Evolutionary conservation across 345 rosid genomes (phyloP), one percentile per base, ranked within the genome.

Genomic region (Bruguiera parviflora): DNA sequence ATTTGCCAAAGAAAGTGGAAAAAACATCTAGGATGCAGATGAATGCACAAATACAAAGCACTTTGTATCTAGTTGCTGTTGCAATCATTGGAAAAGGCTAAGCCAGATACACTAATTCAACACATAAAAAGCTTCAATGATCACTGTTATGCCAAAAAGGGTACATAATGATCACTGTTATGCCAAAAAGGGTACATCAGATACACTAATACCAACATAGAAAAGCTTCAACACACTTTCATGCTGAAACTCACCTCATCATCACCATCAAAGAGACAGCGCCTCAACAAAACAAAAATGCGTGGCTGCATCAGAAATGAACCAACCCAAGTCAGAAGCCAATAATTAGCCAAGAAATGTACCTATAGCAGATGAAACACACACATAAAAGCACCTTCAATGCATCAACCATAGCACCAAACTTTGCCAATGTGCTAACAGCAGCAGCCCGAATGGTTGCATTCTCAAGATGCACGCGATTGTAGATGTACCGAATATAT

Each of bases 381-480:
- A 27, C 63, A 18, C 32, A 39, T 58, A 25, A 64, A 64, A 43
- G 57, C 59, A 90, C 99, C 97, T 90, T 92, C 88, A 95, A 70
- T 53, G 88, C 67, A 74, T 88, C 99, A 60, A 92, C 92, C 88
- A 87, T 78, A 68, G 95, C 92, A 77, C 99, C 99, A 66, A 95
- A 95, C 83, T 90, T 95, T 24, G 96, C 97, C 77, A 95, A 75
- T 63, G 99, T 92, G 84, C 89, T 87, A 58, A 95, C 98, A 78
- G 99, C 98, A 75, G 92, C 87, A 53, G 99, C 98, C 21, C 98
- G 89, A 66, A 92, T 97, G 66, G 98, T 95, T 39, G 99, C 96
- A 78, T 95, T 95, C 81, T 95, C 99, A 70, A 95, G 96, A 83
- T 95, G 99, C 58, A 95, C 93, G 62, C 98, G 96, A 33, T 95